Evolutionary conservation across 331 rosid genomes (phyloP).

Genomic region (Arachis monticola): DNA sequence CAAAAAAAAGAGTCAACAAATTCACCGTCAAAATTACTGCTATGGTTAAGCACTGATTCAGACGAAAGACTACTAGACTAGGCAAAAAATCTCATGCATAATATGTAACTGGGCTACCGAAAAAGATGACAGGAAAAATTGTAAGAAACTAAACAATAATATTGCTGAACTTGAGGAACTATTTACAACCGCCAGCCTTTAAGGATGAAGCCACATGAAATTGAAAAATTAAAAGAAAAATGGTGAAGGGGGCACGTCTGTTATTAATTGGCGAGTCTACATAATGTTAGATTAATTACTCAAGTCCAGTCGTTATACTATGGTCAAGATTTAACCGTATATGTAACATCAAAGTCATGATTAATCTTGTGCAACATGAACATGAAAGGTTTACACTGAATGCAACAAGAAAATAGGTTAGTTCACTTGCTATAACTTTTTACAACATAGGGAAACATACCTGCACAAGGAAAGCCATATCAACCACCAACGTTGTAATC

Average conservation of each 20-base stretch:
- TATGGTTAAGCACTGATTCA: constrained; percentile 6
- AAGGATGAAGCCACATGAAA: background rate
- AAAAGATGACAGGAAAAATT: background rate
- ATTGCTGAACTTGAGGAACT: background rate
- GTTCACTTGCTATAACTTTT: constrained; percentile 21
- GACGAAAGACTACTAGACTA: background rate
- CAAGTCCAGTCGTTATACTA: constrained; percentile 21
- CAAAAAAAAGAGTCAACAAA: background rate
- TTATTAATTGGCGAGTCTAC: background rate
- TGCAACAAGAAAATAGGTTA: constrained; percentile 17
- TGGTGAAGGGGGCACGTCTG: background rate
- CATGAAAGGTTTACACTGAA: constrained; percentile 3
- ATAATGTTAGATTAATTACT: constrained; percentile 24
- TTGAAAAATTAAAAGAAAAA: background rate
- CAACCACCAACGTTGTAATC: constrained; percentile 95
- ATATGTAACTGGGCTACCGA: background rate
- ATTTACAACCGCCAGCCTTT: constrained; percentile 19
- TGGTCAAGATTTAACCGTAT: constrained; percentile 18
- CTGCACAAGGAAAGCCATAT: constrained; percentile 99
- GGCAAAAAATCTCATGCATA: background rate
- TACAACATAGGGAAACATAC: constrained; percentile 47
- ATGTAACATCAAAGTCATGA: constrained; percentile 28
- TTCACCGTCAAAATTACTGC: constrained; percentile 10
- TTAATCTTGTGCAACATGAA: constrained; percentile 2
- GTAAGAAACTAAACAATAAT: background rate